Evolutionary conservation across 2,329 filamentous ascomycete species (phyloP).

Genomic region (Falciphora oryzae): DNA sequence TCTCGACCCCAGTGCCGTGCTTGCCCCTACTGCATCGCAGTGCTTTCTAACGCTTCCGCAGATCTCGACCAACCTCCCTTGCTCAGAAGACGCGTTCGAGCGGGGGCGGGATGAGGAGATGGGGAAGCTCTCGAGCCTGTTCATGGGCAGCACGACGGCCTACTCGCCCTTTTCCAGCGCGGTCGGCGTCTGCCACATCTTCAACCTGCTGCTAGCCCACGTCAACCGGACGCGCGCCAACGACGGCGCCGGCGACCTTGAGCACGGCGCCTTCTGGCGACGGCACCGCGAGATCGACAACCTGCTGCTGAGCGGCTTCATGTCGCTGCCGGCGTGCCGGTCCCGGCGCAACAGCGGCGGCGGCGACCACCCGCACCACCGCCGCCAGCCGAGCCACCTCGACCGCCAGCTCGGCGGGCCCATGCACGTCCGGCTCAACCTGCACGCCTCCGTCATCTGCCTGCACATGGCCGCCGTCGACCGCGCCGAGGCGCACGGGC

Average conservation of each 20-base stretch:
- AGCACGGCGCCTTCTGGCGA: conserved; percentile 75
- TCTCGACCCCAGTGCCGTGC: not conserved
- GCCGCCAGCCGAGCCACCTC: conserved; percentile 65
- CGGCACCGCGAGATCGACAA: conserved; percentile 80
- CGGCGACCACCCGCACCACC: conserved; percentile 15
- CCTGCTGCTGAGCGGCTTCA: conserved; percentile 67
- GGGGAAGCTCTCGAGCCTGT: conserved; percentile 56
- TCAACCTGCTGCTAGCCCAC: conserved; percentile 76
- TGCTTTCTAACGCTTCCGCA: conserved; percentile 17
- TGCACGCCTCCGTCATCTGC: conserved; percentile 84
- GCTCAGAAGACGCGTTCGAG: conserved; percentile 70
- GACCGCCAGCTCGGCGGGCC: conserved; percentile 56
- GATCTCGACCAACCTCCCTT: conserved; percentile 75
- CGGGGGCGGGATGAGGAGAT: conserved; percentile 58
- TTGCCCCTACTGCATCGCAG: not conserved
- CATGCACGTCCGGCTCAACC: conserved; percentile 79
- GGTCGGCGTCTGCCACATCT: conserved; percentile 68
- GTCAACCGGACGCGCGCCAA: conserved; percentile 65
- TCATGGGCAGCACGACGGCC: conserved; percentile 44
- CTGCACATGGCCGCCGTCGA: conserved; percentile 85
- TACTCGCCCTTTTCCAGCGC: conserved; percentile 70
- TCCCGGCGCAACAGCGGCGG: conserved; percentile 22
- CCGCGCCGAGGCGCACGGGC: conserved; percentile 66
- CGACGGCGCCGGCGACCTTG: conserved; percentile 69
- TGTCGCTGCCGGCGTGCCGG: conserved; percentile 62